phyloP scores from a whole-genome alignment of 2,329 filamentous ascomycete genomes.

The Pseudogymnoascus verrucosus region DNA sequence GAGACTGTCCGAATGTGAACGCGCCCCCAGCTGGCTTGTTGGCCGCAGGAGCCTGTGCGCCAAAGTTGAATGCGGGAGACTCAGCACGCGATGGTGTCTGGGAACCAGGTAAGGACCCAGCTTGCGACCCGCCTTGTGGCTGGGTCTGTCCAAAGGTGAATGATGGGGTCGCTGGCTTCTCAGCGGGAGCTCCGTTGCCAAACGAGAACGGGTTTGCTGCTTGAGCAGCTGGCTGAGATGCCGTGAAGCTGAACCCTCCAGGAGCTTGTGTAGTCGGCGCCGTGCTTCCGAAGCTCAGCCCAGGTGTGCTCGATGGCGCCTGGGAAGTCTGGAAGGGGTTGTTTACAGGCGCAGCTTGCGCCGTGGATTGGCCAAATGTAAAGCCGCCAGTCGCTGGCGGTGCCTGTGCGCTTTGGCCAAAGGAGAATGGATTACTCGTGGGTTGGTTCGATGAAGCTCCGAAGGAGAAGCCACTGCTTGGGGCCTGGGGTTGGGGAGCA shows the following conservation, averaged over 20 bases:
- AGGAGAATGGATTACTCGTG: constrained; percentile 4
- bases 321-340: not conserved
- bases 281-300: not conserved
- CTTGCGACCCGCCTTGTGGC: not conserved
- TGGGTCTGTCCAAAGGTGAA: constrained; percentile 6
- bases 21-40: not conserved
- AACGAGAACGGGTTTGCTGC: not conserved
- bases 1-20: not conserved
- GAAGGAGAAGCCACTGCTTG: constrained; percentile 5
- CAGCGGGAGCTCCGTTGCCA: not conserved
- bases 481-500: not conserved
- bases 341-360: not conserved
- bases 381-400: not conserved
- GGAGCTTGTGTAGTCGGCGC: not conserved
- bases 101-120: not conserved
- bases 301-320: not conserved
- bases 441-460: not conserved
- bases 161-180: constrained; percentile 2
- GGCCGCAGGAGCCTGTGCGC: not conserved
- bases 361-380: not conserved
- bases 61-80: constrained; percentile 1
- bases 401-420: not conserved
- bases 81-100: not conserved
- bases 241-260: not conserved
- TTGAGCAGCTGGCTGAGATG: not conserved